These are phyloP conservation scores for Rhizoctonia solani DNA, from an alignment of 1,284 basidiomycete genomes.

Conservation along the genomic window DNA sequence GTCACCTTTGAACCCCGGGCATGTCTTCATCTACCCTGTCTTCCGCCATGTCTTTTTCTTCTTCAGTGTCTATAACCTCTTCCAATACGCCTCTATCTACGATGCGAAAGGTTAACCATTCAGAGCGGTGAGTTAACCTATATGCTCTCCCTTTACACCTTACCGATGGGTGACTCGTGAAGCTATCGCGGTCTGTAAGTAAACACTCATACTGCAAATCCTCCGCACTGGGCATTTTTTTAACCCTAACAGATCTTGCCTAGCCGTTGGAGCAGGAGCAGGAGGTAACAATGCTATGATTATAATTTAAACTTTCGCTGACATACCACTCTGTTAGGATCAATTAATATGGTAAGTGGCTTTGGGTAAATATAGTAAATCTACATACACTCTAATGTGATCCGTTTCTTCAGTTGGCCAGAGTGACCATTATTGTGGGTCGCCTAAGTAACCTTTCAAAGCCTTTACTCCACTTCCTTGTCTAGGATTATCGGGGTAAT, in stretches of 20 bases:
- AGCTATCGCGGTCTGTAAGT: no score
- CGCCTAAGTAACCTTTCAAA: no score
- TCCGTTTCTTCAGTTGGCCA: constrained; percentile 9
- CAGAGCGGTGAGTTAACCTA: background rate
- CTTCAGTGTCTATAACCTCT: no score
- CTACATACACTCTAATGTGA: background rate
- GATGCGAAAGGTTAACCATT: constrained; percentile 1
- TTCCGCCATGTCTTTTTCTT: no score
- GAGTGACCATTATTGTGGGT: constrained; percentile 19
- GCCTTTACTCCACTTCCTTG: background rate
- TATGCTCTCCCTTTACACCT: no score
- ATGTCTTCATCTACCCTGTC: no score
- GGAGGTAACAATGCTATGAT: constrained; percentile 5
- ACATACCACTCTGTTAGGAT: no score
- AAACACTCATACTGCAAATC: no score
- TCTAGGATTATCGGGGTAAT: constrained; percentile 16
- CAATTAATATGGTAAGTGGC: constrained; percentile 4
- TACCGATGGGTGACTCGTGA: no score
- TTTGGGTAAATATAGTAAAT: background rate
- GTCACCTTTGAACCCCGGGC: no score
- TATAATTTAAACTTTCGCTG: background rate
- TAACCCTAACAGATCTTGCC: constrained; percentile 23
- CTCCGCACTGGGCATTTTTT: no score
- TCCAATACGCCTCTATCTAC: background rate
- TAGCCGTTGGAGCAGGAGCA: constrained; percentile 14